These are phyloP conservation scores for Dictyostelium firmibasis DNA, from an alignment of 78 protist genomes.

Conservation along the genomic window DNA sequence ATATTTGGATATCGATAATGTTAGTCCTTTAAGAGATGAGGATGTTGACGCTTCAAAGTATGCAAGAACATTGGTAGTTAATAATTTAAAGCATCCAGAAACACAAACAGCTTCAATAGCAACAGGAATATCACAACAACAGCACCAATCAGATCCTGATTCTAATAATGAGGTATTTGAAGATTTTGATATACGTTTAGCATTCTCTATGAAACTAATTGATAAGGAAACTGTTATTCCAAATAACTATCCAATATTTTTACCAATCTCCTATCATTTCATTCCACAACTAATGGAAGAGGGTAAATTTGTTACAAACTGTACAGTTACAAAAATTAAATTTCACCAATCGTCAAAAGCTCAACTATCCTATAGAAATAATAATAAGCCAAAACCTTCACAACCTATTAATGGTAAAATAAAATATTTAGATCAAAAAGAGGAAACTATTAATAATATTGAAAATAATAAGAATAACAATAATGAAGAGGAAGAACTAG, in stretches of 20 bases:
- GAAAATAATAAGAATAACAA: not conserved
- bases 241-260: conserved; percentile 17
- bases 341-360: conserved; percentile 65
- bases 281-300: conserved; percentile 68
- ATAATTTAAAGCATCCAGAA: not conserved
- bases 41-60: not conserved
- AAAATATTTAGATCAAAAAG: not conserved
- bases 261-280: conserved; percentile 61
- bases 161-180: not conserved
- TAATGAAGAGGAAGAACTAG: not conserved
- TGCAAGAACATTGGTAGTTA: not conserved
- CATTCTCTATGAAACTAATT: not conserved
- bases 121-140: not conserved
- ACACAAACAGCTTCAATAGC: not conserved
- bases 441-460: not conserved
- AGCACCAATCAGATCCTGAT: not conserved
- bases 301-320: conserved; percentile 61
- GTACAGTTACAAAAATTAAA: conserved; percentile 12
- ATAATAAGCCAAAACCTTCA: not conserved
- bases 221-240: conserved; percentile 1
- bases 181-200: not conserved
- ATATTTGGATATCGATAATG: conserved; percentile 17
- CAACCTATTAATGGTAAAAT: not conserved
- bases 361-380: not conserved
- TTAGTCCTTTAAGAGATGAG: not conserved